Conservation (phyloP, 805 yeast species). For the Kuraishia cidri region DNA sequence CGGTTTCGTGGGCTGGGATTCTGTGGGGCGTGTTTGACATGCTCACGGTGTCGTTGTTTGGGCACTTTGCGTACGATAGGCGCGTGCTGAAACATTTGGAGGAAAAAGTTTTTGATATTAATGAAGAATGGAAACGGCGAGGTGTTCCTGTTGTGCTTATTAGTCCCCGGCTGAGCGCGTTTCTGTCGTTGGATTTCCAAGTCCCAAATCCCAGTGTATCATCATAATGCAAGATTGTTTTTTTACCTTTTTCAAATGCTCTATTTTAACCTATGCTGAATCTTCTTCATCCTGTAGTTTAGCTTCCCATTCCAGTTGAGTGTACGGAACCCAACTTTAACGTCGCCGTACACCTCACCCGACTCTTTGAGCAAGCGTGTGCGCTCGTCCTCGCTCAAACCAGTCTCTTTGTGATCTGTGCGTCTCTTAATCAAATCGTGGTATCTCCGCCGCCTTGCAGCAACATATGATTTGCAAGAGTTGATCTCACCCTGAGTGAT, state of each 20-base stretch:
- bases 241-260: background rate
- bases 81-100: slow-evolving; percentile 31
- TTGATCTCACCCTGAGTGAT: slow-evolving; percentile 77
- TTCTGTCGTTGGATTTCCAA: slow-evolving; percentile 47
- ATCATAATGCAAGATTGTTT: background rate
- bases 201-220: slow-evolving; percentile 30
- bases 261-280: slow-evolving; percentile 12
- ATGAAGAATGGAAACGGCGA: too few relatives aligned
- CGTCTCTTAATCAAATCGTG: slow-evolving; percentile 16
- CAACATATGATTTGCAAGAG: slow-evolving; percentile 71
- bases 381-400: slow-evolving; percentile 19
- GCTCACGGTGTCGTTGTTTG: slow-evolving; percentile 29
- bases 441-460: slow-evolving; percentile 44
- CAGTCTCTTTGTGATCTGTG: slow-evolving; percentile 8
- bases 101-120: slow-evolving; percentile 22
- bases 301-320: slow-evolving; percentile 24
- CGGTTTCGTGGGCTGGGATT: slow-evolving; percentile 23
- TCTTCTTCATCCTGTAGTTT: slow-evolving; percentile 18
- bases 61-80: slow-evolving; percentile 13
- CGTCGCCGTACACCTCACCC: slow-evolving; percentile 12
- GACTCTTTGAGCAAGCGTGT: slow-evolving; percentile 14
- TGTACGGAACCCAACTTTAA: slow-evolving; percentile 19
- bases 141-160: too few relatives aligned
- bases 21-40: slow-evolving; percentile 30
- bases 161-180: too few relatives aligned